phyloP scores from a whole-genome alignment of 208 protist species.

The Acanthamoeba royreba region DNA sequence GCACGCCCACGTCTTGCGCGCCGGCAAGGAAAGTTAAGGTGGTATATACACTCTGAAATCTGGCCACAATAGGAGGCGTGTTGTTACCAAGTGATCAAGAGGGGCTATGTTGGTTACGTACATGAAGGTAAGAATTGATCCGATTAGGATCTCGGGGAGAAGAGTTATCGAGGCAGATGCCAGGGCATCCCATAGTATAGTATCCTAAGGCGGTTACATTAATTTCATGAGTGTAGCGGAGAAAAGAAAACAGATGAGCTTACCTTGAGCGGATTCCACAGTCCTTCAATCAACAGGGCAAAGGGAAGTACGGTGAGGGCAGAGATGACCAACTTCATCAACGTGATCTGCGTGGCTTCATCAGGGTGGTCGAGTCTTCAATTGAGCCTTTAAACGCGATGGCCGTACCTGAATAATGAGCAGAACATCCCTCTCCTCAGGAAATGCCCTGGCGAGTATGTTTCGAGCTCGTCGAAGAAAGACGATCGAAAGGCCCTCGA shows the following conservation, averaged over 20 bases:
- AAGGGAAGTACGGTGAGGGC: not conserved
- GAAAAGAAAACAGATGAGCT: not conserved
- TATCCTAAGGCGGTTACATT: not conserved
- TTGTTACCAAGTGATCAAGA: not conserved
- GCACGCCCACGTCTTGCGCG: constrained; percentile 12
- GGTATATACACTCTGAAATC: not conserved
- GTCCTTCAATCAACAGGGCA: not conserved
- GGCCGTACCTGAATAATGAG: constrained; percentile 1
- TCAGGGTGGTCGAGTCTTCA: too few species aligned
- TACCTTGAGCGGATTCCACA: not conserved
- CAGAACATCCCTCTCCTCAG: not conserved
- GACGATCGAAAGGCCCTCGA: not conserved
- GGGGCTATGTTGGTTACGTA: not conserved
- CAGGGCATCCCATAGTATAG: not conserved
- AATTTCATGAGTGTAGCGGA: not conserved
- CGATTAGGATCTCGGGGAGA: not conserved
- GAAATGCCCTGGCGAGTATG: not conserved
- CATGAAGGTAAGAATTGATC: not conserved
- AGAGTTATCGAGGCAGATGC: not conserved
- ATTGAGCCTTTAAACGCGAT: too few species aligned
- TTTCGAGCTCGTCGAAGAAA: not conserved
- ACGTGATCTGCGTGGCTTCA: not conserved
- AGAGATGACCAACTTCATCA: not conserved
- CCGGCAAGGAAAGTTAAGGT: not conserved
- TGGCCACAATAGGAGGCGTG: not conserved